Evolutionary conservation across 345 rosid species (phyloP), one percentile per base, ranked within the genome.

Genomic region (Gossypium longicalyx): DNA sequence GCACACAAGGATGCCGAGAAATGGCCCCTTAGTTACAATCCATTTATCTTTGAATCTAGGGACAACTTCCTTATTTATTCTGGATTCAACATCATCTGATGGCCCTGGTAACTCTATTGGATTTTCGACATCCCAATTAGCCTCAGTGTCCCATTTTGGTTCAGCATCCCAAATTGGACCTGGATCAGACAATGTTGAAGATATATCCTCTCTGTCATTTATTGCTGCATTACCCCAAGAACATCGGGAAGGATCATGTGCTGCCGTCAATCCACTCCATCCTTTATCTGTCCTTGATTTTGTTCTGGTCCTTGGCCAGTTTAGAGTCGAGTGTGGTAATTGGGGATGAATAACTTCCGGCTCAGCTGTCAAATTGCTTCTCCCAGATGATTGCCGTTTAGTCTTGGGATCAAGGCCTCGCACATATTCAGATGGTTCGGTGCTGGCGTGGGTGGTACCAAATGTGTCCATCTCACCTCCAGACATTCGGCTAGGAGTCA

Each of bases 161-260:
- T 87, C 99, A 44, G 97, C 83, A 82, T 95, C 99, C 99, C 99
- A 95, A 62, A 95, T 93, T 10, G 99, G 97, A 83, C 99, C 98
- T 25, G 98, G 99, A 82, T 93, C 97, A 45, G 99, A 95, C 75
- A 95, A 80, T 45, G 99, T 93, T 34, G 99, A 95, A 53, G 99
- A 95, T 52, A 88, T 89, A 76, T 95, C 99, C 82, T 95, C 99
- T 80, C 88, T 88, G 80, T 95, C 99, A 81, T 89, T 87, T 72
- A 86, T 84, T 52, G 83, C 89, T 3, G 85, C 76, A 82, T 88
- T 93, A 64, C 96, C 97, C 94, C 92, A 88, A 51, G 98, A 86
- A 76, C 89, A 84, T 82, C 88, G 81, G 27, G 95, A 84, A 71
- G 88, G 86, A 84, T 89, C 97, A 72, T 91, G 87, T 44, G 90